Evolutionary conservation across 2,329 filamentous ascomycete species (phyloP).

Genomic region (Xylariaceae sp.): DNA sequence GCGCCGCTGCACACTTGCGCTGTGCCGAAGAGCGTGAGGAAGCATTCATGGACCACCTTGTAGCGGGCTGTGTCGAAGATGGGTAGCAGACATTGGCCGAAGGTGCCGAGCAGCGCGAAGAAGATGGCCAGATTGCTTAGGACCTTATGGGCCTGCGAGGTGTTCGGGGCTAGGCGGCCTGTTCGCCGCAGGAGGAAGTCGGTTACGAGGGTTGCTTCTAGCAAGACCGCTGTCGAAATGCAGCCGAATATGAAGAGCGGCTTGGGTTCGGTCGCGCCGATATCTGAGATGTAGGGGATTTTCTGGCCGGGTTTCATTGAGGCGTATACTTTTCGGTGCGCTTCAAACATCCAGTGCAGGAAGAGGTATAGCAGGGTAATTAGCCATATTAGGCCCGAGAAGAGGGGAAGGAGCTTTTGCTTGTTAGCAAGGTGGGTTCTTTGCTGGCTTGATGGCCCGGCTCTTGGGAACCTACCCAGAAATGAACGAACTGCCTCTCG

Average conservation of each 20-base stretch:
- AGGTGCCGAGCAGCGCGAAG: constrained; percentile 69
- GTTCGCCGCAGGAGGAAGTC: constrained; percentile 83
- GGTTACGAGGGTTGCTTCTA: constrained; percentile 74
- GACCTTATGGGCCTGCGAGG: constrained; percentile 57
- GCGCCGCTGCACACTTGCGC: constrained; percentile 85
- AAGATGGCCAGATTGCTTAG: constrained; percentile 59
- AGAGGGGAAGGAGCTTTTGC: constrained; percentile 56
- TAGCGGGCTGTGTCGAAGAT: constrained; percentile 81
- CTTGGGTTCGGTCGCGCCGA: constrained; percentile 60
- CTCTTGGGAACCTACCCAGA: constrained; percentile 27
- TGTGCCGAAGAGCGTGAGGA: constrained; percentile 76
- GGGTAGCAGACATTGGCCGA: constrained; percentile 74
- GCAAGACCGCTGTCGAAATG: constrained; percentile 67
- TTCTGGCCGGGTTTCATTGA: constrained; percentile 56
- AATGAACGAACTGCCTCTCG: constrained; percentile 26
- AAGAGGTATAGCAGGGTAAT: constrained; percentile 66
- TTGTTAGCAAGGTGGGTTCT: background rate
- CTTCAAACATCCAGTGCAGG: constrained; percentile 61
- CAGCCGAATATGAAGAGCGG: constrained; percentile 75
- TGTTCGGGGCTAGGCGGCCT: constrained; percentile 73
- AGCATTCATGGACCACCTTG: constrained; percentile 64
- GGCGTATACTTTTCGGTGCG: constrained; percentile 51
- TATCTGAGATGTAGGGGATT: constrained; percentile 70
- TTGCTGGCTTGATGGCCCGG: background rate
- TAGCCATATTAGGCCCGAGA: constrained; percentile 63